A percentile compares a stretch with the other conserved stretches of the same genome.
These are phyloP conservation scores for Microascus cirrosus DNA, from an alignment of 2,329 filamentous ascomycete genomes.

Conservation along the genomic window DNA sequence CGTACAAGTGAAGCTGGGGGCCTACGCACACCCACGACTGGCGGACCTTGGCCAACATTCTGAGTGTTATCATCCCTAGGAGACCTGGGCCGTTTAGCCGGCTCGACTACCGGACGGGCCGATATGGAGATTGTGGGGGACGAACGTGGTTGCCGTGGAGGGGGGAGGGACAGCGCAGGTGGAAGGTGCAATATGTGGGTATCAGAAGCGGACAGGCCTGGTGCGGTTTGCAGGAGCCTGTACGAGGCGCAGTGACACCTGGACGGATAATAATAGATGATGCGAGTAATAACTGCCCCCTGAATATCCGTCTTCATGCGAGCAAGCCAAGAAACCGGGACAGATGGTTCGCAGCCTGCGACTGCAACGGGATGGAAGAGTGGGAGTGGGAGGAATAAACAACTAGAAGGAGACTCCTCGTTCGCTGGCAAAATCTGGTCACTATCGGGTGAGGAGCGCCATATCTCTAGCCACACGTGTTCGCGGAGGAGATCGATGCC, in stretches of 20 bases:
- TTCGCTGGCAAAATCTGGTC: too few species aligned
- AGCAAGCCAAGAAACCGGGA: neutral
- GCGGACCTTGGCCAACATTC: neutral
- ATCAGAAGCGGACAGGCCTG: too few species aligned
- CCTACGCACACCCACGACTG: neutral
- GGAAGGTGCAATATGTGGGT: too few species aligned
- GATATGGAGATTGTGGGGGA: slow-evolving; percentile 7
- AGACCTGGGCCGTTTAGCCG: neutral
- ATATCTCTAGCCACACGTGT: neutral
- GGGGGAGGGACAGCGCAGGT: too few species aligned
- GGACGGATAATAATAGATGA: neutral
- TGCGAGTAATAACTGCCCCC: neutral
- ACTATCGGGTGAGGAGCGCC: too few species aligned
- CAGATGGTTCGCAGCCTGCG: too few species aligned
- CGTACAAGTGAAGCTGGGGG: neutral
- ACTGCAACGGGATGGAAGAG: too few species aligned
- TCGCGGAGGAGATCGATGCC: too few species aligned
- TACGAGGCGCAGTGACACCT: neutral
- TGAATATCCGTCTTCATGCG: neutral
- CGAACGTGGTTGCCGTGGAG: neutral
- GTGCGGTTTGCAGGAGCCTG: too few species aligned
- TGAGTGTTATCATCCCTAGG: neutral
- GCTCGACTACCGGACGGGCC: slow-evolving; percentile 1
- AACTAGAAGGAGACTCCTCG: too few species aligned
- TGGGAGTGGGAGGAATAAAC: too few species aligned